These are phyloP conservation scores for Sporothrix variecibatus DNA, from an alignment of 2,329 filamentous ascomycete genomes.

Conservation along the genomic window DNA sequence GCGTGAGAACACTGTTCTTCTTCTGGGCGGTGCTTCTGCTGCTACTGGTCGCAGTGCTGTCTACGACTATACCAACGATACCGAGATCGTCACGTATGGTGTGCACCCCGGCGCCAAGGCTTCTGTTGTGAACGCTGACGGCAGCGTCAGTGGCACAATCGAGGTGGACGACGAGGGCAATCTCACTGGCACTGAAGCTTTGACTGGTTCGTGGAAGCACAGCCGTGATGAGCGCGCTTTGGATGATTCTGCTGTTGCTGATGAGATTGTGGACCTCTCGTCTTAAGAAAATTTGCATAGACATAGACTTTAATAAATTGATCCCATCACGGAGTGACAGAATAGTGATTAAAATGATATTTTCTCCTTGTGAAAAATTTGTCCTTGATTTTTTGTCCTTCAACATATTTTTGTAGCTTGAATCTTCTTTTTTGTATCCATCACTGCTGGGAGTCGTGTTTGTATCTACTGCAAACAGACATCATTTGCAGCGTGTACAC, in stretches of 20 bases:
- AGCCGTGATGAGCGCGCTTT: neutral
- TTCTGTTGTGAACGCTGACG: neutral
- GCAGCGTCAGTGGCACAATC: neutral
- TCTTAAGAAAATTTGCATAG: neutral
- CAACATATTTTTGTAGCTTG: no score
- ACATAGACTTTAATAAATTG: neutral
- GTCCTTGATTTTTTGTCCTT: no score
- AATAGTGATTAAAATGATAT: no score
- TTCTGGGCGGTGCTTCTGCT: neutral
- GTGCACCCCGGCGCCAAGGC: neutral
- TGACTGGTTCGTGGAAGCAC: neutral
- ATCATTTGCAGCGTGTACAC: neutral
- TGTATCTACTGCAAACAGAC: neutral
- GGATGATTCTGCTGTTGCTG: neutral
- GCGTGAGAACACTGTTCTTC: slow-evolving; percentile 35
- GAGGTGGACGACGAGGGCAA: neutral
- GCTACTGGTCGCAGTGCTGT: neutral
- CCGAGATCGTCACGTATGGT: neutral
- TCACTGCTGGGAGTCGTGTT: no score
- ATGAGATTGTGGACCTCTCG: neutral
- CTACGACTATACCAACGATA: neutral
- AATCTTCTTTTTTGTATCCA: no score
- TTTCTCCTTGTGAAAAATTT: no score
- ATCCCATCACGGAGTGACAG: no score
- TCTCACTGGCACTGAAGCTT: neutral